Conservation (phyloP, 495 filamentous ascomycete species). For the Articulospora tetracladia region DNA sequence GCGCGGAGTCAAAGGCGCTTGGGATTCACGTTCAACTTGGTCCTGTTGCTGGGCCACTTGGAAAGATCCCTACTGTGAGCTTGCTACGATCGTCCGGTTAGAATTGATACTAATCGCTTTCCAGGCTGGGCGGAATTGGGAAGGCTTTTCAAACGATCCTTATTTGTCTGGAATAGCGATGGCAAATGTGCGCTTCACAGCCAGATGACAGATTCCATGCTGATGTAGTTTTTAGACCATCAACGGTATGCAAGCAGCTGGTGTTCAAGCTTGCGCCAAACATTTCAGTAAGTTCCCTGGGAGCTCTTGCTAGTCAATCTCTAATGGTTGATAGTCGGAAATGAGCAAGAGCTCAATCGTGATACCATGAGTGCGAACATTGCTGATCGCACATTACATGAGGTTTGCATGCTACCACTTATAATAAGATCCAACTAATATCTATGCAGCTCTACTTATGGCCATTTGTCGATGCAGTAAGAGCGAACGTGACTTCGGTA, state of each 20-base stretch:
- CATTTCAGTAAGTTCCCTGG: constrained; percentile 49
- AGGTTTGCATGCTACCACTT: constrained; percentile 34
- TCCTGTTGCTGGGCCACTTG: constrained; percentile 83
- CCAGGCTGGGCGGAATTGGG: constrained; percentile 66
- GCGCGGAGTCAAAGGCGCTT: constrained; percentile 22
- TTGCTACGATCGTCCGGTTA: background rate
- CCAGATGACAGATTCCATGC: background rate
- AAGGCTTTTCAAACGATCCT: constrained; percentile 71
- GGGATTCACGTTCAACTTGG: constrained; percentile 84
- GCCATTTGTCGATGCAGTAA: constrained; percentile 71
- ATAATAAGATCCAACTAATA: background rate
- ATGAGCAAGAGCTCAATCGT: constrained; percentile 73
- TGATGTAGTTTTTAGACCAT: constrained; percentile 46
- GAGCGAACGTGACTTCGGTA: constrained; percentile 71
- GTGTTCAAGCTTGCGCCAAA: constrained; percentile 79
- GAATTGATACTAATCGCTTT: background rate
- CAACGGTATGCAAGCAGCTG: constrained; percentile 75
- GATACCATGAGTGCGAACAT: constrained; percentile 66
- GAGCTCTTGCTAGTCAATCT: background rate
- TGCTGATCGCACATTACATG: constrained; percentile 90
- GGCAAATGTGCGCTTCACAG: constrained; percentile 30
- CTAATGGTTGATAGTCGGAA: constrained; percentile 39
- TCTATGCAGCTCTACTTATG: constrained; percentile 71
- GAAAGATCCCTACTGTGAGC: constrained; percentile 48
- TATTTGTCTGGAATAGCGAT: constrained; percentile 71